These are phyloP conservation scores for Pyrrhoderma noxium DNA, from an alignment of 1,284 basidiomycete genomes.

Conservation along the genomic window DNA sequence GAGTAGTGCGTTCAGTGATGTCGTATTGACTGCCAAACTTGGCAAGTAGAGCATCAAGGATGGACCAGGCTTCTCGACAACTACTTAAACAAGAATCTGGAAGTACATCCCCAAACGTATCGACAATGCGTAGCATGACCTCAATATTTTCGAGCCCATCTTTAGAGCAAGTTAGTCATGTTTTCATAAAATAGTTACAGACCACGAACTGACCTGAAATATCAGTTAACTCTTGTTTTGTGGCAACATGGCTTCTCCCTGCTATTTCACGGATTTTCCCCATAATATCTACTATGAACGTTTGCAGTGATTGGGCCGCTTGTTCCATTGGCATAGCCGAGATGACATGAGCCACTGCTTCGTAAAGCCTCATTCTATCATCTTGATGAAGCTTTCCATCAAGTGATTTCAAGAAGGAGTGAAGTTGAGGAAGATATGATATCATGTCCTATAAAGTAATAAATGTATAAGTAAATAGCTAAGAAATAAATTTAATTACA, in stretches of 20 bases:
- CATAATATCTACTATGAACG: constrained; percentile 74
- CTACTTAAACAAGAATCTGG: constrained; percentile 76
- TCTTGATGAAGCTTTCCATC: constrained; percentile 77
- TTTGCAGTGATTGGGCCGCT: constrained; percentile 77
- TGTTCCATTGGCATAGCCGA: constrained; percentile 84
- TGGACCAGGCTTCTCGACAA: constrained; percentile 73
- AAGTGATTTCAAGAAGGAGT: constrained; percentile 78
- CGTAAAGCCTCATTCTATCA: constrained; percentile 87
- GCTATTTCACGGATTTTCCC: constrained; percentile 61
- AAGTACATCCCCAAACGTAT: constrained; percentile 73
- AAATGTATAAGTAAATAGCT: constrained; percentile 12
- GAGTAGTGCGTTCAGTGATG: constrained; percentile 79
- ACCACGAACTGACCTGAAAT: constrained; percentile 48
- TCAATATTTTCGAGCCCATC: constrained; percentile 88
- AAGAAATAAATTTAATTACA: constrained; percentile 9
- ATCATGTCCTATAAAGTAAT: constrained; percentile 65
- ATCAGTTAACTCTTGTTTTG: constrained; percentile 55
- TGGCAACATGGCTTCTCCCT: constrained; percentile 40
- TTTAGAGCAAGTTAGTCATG: constrained; percentile 22
- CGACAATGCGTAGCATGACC: constrained; percentile 76
- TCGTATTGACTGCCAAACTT: constrained; percentile 77
- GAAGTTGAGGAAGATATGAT: constrained; percentile 86
- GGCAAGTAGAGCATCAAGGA: constrained; percentile 76
- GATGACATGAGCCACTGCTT: constrained; percentile 93
- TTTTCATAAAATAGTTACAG: constrained; percentile 10